phyloP scores from a whole-genome alignment of 345 rosid species.

The Populus deltoides region DNA sequence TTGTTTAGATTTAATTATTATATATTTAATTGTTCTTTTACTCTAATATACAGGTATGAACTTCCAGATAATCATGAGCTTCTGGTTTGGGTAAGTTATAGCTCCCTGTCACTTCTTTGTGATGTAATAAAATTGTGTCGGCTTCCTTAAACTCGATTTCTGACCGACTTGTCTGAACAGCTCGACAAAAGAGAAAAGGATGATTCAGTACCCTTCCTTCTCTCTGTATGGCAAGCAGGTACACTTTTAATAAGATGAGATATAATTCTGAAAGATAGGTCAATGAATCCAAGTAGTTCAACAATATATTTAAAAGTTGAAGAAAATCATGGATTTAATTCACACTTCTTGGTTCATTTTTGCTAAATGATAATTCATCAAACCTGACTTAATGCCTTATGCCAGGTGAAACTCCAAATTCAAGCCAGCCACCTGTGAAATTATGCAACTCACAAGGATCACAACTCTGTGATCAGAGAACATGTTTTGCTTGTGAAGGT shows the following conservation, averaged over 20 bases:
- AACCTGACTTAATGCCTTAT: not conserved
- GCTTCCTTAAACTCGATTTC: not conserved
- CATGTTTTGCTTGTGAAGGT: conserved; percentile 37
- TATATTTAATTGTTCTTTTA: not conserved
- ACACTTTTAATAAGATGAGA: not conserved
- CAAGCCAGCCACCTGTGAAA: conserved; percentile 27
- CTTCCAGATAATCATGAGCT: conserved; percentile 55
- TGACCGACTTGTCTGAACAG: conserved; percentile 27
- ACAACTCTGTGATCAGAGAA: conserved; percentile 28
- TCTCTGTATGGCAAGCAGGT: conserved; percentile 66
- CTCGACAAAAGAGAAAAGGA: conserved; percentile 44
- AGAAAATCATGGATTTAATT: not conserved
- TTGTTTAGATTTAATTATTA: not conserved
- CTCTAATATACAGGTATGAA: conserved; percentile 44
- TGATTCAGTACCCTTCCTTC: conserved; percentile 52
- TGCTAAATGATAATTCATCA: not conserved
- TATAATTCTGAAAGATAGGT: not conserved
- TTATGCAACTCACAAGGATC: conserved; percentile 32
- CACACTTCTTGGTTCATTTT: not conserved
- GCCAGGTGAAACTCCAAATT: conserved; percentile 47
- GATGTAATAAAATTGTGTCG: not conserved
- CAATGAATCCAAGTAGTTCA: not conserved
- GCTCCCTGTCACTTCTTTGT: not conserved
- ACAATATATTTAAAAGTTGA: not conserved
- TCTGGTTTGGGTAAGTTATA: conserved; percentile 36